A percentile compares a stretch with the other conserved stretches of the same genome.
phyloP scores from a whole-genome alignment of 2,329 filamentous ascomycete species.

The Aureobasidium pullulans region DNA sequence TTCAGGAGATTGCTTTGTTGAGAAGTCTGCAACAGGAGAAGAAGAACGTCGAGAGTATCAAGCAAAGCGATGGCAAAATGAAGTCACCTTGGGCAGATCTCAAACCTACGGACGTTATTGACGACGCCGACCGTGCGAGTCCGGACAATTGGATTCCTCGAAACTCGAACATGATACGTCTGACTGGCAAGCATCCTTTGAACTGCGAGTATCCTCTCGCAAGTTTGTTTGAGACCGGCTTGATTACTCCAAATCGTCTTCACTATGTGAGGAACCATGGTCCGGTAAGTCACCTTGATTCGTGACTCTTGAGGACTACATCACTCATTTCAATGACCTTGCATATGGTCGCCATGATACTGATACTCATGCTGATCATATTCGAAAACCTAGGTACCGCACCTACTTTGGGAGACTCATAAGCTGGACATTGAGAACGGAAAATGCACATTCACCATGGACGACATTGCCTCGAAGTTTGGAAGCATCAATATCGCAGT shows the following conservation, averaged over 20 bases:
- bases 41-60: slow-evolving; percentile 33
- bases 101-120: slow-evolving; percentile 31
- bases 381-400: background rate
- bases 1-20: slow-evolving; percentile 39
- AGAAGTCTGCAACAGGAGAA: slow-evolving; percentile 38
- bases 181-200: slow-evolving; percentile 48
- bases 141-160: slow-evolving; percentile 50
- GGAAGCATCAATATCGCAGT: slow-evolving; percentile 42
- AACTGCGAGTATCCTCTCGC: slow-evolving; percentile 43
- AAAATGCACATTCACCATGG: slow-evolving; percentile 36
- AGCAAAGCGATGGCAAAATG: slow-evolving; percentile 38
- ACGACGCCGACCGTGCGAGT: slow-evolving; percentile 45
- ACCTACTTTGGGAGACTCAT: slow-evolving; percentile 43
- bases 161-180: slow-evolving; percentile 38
- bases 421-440: slow-evolving; percentile 37
- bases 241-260: slow-evolving; percentile 45
- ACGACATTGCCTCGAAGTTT: slow-evolving; percentile 38
- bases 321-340: too few relatives aligned
- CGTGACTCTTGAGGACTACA: too few relatives aligned
- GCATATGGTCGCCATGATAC: too few relatives aligned
- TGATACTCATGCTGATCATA: too few relatives aligned
- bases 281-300: slow-evolving; percentile 36
- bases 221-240: slow-evolving; percentile 38
- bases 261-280: slow-evolving; percentile 50
- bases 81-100: slow-evolving; percentile 30